A percentile compares a stretch with the other conserved stretches of the same genome.
Evolutionary conservation across 345 rosid genomes (phyloP).

Genomic region (Sonneratia caseolaris): DNA sequence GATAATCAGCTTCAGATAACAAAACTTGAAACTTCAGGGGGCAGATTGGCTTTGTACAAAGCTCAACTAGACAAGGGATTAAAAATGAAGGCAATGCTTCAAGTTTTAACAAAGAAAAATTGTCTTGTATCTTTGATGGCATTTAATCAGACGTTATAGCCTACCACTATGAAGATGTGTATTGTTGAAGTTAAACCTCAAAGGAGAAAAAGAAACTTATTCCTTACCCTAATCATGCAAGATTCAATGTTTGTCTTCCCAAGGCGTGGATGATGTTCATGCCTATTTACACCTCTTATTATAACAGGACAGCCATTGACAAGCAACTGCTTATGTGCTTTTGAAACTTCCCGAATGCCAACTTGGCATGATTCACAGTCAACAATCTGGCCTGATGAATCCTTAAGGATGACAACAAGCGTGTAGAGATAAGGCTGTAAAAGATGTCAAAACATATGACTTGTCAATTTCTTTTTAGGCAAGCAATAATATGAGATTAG

Average conservation of each 20-base stretch:
- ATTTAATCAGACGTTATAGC: background rate
- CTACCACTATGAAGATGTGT: background rate
- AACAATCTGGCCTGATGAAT: slow-evolving; percentile 56
- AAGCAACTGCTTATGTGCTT: slow-evolving; percentile 86
- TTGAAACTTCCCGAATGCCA: slow-evolving; percentile 75
- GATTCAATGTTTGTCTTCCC: slow-evolving; percentile 96
- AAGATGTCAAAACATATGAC: slow-evolving; percentile 14
- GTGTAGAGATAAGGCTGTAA: slow-evolving; percentile 76
- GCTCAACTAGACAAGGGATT: background rate
- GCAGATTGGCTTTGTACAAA: background rate
- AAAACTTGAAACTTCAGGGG: background rate
- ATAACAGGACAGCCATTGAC: slow-evolving; percentile 79
- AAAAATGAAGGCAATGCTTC: background rate
- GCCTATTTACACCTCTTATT: slow-evolving; percentile 95
- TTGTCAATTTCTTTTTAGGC: background rate
- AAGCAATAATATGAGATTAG: background rate
- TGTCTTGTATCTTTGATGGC: background rate
- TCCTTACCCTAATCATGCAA: slow-evolving; percentile 88
- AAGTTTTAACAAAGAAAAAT: background rate
- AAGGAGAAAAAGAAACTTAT: background rate
- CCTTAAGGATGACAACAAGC: slow-evolving; percentile 75
- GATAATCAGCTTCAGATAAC: background rate
- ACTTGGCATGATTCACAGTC: slow-evolving; percentile 93
- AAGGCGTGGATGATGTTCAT: slow-evolving; percentile 96
- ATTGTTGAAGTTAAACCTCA: background rate